These are phyloP conservation scores for Naematelia encephala DNA, from an alignment of 768 basidiomycete species.

Conservation along the genomic window DNA sequence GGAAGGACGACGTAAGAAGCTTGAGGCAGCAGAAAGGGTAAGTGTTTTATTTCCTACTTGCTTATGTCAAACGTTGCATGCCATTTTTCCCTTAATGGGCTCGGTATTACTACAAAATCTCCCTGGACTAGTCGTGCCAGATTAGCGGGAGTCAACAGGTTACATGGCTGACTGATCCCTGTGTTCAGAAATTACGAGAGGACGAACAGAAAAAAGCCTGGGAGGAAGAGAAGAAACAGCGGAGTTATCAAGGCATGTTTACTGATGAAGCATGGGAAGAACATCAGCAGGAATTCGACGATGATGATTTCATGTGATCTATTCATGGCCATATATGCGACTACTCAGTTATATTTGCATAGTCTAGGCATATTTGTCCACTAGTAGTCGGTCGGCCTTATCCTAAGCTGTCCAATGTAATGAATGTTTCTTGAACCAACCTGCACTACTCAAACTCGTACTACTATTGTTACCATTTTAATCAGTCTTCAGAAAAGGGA, in stretches of 20 bases:
- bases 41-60: too few relatives aligned
- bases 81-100: background rate
- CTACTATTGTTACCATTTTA: too few relatives aligned
- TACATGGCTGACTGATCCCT: too few relatives aligned
- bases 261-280: conserved; percentile 53
- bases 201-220: conserved; percentile 67
- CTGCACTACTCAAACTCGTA: too few relatives aligned
- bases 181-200: conserved; percentile 70
- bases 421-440: too few relatives aligned
- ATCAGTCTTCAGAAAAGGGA: too few relatives aligned
- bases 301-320: conserved; percentile 50
- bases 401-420: too few relatives aligned
- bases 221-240: conserved; percentile 79
- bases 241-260: conserved; percentile 81
- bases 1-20: conserved; percentile 56
- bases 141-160: too few relatives aligned
- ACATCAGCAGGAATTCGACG: conserved; percentile 55
- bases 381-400: too few relatives aligned
- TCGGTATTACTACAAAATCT: background rate
- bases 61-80: too few relatives aligned
- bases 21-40: conserved; percentile 73
- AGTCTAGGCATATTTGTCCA: background rate
- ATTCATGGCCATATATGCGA: too few relatives aligned
- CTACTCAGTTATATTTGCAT: too few relatives aligned
- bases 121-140: background rate